phyloP scores from a whole-genome alignment of 768 basidiomycete species.

The Panellus pusillus region DNA sequence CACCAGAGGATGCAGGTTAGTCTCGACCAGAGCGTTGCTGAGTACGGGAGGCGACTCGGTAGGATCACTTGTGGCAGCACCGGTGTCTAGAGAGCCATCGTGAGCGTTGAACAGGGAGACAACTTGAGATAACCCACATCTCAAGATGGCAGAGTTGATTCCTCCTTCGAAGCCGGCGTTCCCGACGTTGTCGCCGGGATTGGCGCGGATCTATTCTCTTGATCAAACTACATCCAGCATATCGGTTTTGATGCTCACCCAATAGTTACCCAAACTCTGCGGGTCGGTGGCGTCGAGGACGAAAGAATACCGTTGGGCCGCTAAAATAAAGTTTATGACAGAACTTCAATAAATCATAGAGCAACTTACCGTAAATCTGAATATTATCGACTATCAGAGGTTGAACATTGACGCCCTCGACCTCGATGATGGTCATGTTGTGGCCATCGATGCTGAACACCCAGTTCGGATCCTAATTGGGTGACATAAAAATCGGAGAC shows the following conservation, averaged over 20 bases:
- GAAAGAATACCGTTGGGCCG: slow-evolving; percentile 36
- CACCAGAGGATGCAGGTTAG: slow-evolving; percentile 36
- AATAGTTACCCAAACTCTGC: slow-evolving; percentile 49
- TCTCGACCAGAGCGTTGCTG: slow-evolving; percentile 32
- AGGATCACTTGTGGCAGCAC: slow-evolving; percentile 38
- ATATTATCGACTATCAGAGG: slow-evolving; percentile 43
- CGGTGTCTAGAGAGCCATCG: slow-evolving; percentile 28
- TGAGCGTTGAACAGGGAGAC: too few species aligned
- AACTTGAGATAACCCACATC: slow-evolving; percentile 31
- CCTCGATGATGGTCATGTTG: slow-evolving; percentile 53
- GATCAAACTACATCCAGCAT: too few species aligned
- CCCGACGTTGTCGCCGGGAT: slow-evolving; percentile 26
- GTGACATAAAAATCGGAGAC: too few species aligned
- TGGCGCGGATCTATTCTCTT: slow-evolving; percentile 22
- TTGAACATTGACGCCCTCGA: slow-evolving; percentile 42
- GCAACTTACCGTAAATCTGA: slow-evolving; percentile 32
- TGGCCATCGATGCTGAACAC: too few species aligned
- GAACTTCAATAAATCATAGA: neutral
- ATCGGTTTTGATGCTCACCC: slow-evolving; percentile 24
- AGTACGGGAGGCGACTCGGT: slow-evolving; percentile 17
- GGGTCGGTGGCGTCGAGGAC: slow-evolving; percentile 36
- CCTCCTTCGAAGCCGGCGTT: slow-evolving; percentile 33
- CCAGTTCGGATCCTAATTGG: too few species aligned
- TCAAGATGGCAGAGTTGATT: slow-evolving; percentile 50
- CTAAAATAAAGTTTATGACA: neutral